Evolutionary conservation across 306 rosid species (phyloP).

Genomic region (Sechiopsis laciniata): DNA sequence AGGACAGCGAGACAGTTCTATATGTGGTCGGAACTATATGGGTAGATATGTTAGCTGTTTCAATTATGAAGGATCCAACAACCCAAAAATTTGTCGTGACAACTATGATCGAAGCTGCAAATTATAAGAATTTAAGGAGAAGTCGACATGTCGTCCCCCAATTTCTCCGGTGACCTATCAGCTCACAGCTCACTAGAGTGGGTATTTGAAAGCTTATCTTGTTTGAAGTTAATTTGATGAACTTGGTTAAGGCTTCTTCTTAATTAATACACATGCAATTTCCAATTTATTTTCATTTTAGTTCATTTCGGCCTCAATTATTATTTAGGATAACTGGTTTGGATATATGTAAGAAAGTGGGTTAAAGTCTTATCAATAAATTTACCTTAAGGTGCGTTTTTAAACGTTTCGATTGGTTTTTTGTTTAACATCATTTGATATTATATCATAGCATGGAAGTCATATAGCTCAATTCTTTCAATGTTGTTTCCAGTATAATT

Average conservation of each 20-base stretch:
- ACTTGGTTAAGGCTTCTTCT: neutral
- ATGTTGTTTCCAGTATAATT: too few species aligned
- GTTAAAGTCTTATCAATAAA: too few species aligned
- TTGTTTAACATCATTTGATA: too few species aligned
- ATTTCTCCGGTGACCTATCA: neutral
- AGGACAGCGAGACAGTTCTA: neutral
- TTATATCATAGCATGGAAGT: too few species aligned
- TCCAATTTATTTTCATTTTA: too few species aligned
- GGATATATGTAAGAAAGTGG: too few species aligned
- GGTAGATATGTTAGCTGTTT: neutral
- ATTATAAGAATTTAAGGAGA: neutral
- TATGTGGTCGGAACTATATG: neutral
- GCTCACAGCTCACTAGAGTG: neutral
- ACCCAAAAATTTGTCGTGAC: neutral
- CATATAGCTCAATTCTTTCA: too few species aligned
- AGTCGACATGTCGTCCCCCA: neutral
- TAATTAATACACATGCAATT: neutral
- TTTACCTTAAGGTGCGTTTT: too few species aligned
- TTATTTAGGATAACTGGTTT: too few species aligned
- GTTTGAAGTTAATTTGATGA: neutral
- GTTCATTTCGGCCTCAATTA: too few species aligned
- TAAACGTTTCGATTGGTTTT: too few species aligned
- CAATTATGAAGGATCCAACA: neutral
- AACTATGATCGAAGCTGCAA: neutral
- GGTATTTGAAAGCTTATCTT: neutral